These are phyloP conservation scores for Cornus suecica DNA, from an alignment of 148 eudicot genomes.

Conservation along the genomic window DNA sequence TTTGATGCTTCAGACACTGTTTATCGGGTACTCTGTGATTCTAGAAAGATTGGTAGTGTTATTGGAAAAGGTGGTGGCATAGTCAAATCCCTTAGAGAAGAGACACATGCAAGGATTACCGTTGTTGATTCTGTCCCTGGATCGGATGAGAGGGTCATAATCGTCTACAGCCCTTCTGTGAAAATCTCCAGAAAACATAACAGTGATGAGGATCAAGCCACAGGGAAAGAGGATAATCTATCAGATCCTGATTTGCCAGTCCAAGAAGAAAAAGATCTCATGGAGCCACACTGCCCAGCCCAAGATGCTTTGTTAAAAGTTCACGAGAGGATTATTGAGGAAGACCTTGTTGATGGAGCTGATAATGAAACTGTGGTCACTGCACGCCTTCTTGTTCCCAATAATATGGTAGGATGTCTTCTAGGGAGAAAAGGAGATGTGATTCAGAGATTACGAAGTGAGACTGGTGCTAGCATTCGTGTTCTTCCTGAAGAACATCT, in stretches of 20 bases:
- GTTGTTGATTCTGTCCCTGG: slow-evolving; percentile 69
- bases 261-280: too few relatives aligned
- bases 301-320: neutral
- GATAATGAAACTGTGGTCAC: slow-evolving; percentile 36
- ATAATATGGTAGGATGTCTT: slow-evolving; percentile 66
- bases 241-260: slow-evolving; percentile 18
- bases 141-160: slow-evolving; percentile 72
- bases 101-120: slow-evolving; percentile 65
- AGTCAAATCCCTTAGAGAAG: slow-evolving; percentile 70
- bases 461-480: slow-evolving; percentile 74
- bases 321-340: slow-evolving; percentile 1
- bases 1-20: slow-evolving; percentile 58
- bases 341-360: neutral
- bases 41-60: slow-evolving; percentile 71
- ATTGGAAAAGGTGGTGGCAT: slow-evolving; percentile 85
- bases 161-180: slow-evolving; percentile 51
- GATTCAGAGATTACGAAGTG: slow-evolving; percentile 68
- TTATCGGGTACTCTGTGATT: slow-evolving; percentile 67
- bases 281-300: slow-evolving; percentile 1
- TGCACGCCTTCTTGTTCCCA: slow-evolving; percentile 78
- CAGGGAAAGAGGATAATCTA: slow-evolving; percentile 19
- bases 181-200: slow-evolving; percentile 18
- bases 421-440: slow-evolving; percentile 81
- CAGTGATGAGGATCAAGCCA: slow-evolving; percentile 8
- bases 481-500: slow-evolving; percentile 71